Evolutionary conservation across 208 protist genomes (phyloP), one percentile per base, ranked within the genome.

Genomic region (Leptomonas pyrrhocoris): DNA sequence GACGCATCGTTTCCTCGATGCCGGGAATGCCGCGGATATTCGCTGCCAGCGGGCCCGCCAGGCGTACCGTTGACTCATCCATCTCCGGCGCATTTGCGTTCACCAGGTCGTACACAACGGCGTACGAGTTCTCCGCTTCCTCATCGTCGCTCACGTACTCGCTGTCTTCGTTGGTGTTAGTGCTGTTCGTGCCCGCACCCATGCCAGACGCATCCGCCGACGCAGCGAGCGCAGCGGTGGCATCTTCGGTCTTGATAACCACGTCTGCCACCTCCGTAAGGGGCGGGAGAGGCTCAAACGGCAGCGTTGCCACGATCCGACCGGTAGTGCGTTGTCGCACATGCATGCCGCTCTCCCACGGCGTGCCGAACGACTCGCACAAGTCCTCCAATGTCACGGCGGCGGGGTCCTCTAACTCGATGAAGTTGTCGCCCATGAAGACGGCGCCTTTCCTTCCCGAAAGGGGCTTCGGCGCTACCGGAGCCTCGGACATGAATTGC

Each of bases 311-410:
- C 30, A 94, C 81, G 4, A 92, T 70, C 6, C 74, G 82, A 9
- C 83, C 82, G 7, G 72, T 86, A 7, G 42, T 59, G 2, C 84
- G 75, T 16, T 86, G 77, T 27, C 72, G 79, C 18, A 96, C 59
- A 53, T 74, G 87, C 59, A 86, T 78, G 36, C 84, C 85, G 13
- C 65, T 61, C 13, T 80, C 85, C 42, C 77, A 79, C 16, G 66
- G 53, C 2, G 90, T 53, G 2, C 79, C 85, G 59, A 96, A 93
- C 2, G 86, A 81, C 6, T 84, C 80, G 51, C 81, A 92, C 8
- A 96, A 64, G 28, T 93, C 91, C 30, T 79, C 58, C n/a, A 96
- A 73, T 4, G 88, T 93, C 15, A 93, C 76, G 19, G 70, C 65
- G 2, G 74, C 55, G 1, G 89, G 81, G n/a, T 81, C 84, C 4